A percentile compares a stretch with the other conserved stretches of the same genome.
Evolutionary conservation across 1,284 basidiomycete genomes (phyloP).

Genomic region (Trichosporon faecale): DNA sequence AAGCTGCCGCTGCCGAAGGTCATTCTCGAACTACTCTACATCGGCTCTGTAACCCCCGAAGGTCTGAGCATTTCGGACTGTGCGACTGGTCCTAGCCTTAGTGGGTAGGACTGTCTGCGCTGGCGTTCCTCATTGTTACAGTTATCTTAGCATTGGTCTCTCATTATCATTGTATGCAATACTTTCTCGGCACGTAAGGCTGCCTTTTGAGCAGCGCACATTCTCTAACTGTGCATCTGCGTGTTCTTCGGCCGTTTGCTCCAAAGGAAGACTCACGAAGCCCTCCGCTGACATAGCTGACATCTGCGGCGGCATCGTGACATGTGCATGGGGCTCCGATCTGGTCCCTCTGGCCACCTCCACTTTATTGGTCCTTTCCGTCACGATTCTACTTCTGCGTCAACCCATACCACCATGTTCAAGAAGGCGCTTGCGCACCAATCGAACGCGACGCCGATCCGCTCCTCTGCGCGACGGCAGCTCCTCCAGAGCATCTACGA

Average conservation of each 20-base stretch:
- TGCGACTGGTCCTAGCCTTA: background rate
- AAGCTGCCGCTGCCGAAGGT: too few relatives aligned
- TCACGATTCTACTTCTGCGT: background rate
- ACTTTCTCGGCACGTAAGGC: background rate
- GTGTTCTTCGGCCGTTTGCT: too few relatives aligned
- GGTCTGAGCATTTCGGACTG: background rate
- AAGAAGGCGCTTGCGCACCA: constrained; percentile 50
- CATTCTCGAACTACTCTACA: too few relatives aligned
- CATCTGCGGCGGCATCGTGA: background rate
- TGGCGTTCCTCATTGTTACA: background rate
- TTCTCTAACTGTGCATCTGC: too few relatives aligned
- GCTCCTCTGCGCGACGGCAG: constrained; percentile 47
- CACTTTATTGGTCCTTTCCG: constrained; percentile 7
- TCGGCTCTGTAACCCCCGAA: too few relatives aligned
- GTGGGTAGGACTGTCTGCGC: background rate
- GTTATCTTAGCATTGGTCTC: background rate
- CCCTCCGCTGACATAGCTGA: background rate
- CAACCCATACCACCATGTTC: constrained; percentile 40
- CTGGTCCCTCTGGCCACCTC: background rate
- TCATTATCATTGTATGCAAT: constrained; percentile 1
- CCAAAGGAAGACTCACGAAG: too few relatives aligned
- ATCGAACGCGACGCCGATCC: constrained; percentile 49
- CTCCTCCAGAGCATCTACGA: constrained; percentile 37
- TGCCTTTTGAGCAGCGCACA: background rate
- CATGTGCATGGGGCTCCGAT: constrained; percentile 6